A percentile compares a stretch with the other conserved stretches of the same genome.
Evolutionary conservation across 2,329 filamentous ascomycete species (phyloP).

Genomic region (Thelonectria rubi): DNA sequence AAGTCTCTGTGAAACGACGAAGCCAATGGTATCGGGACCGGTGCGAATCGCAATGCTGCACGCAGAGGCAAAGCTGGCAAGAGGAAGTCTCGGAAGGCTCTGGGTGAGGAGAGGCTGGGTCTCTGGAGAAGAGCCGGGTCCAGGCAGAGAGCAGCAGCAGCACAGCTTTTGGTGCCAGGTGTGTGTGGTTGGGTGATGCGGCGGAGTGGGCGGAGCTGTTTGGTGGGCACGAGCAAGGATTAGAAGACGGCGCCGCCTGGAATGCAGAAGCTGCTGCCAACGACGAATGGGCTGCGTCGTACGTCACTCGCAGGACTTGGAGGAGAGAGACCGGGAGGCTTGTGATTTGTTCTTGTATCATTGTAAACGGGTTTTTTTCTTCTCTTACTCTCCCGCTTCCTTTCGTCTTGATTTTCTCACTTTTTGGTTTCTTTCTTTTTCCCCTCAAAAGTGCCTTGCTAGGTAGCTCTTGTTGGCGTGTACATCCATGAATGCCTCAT

Average conservation of each 20-base stretch:
- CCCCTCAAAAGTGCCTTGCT: too few species aligned
- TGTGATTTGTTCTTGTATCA: too few species aligned
- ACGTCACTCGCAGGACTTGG: not conserved
- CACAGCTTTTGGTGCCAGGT: slow-evolving; percentile 6
- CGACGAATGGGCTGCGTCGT: not conserved
- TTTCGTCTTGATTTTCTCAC: too few species aligned
- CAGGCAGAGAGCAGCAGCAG: slow-evolving; percentile 19
- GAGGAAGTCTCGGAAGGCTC: slow-evolving; percentile 11
- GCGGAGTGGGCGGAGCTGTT: slow-evolving; percentile 17
- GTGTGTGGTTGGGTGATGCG: slow-evolving; percentile 22
- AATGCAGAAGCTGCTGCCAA: slow-evolving; percentile 1
- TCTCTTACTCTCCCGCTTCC: too few species aligned
- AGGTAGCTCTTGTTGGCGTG: too few species aligned
- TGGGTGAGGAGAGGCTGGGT: slow-evolving; percentile 19
- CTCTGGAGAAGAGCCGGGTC: slow-evolving; percentile 15
- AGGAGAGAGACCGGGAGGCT: too few species aligned
- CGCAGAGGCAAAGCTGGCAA: slow-evolving; percentile 7
- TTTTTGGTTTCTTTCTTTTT: too few species aligned
- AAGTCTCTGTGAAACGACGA: slow-evolving; percentile 11
- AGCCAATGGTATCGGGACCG: not conserved
- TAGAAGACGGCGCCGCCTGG: slow-evolving; percentile 10
- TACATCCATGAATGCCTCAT: too few species aligned
- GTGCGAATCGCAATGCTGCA: not conserved
- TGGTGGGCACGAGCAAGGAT: slow-evolving; percentile 24
- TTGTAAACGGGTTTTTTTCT: too few species aligned